Conservation (phyloP, 164 flowering plant genomes). For the Brasenia schreberi region DNA sequence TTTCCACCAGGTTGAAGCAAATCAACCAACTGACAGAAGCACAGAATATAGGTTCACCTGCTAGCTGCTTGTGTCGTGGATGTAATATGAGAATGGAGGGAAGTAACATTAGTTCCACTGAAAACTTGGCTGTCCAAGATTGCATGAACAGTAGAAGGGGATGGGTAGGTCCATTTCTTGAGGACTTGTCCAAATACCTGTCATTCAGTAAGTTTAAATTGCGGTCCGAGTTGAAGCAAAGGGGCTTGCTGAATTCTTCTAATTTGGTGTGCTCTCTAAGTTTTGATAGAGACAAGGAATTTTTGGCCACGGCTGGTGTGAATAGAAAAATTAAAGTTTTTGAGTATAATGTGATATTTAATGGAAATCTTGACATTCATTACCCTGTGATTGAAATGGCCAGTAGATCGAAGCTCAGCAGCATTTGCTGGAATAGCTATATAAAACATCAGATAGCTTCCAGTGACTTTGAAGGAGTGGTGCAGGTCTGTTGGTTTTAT, state of each 20-base stretch:
- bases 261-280: constrained; percentile 83
- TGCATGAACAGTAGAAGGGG: constrained; percentile 26
- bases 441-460: constrained; percentile 97
- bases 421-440: constrained; percentile 89
- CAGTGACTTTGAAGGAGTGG: constrained; percentile 93
- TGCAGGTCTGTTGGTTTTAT: constrained; percentile 52
- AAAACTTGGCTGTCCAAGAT: constrained; percentile 38
- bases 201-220: constrained; percentile 71
- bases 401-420: constrained; percentile 74
- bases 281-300: constrained; percentile 92
- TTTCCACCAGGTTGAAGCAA: constrained; percentile 51
- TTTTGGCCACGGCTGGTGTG: constrained; percentile 96
- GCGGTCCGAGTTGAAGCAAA: constrained; percentile 88
- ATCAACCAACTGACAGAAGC: constrained; percentile 21
- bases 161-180: constrained; percentile 88
- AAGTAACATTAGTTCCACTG: constrained; percentile 38
- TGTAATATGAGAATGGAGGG: constrained; percentile 53
- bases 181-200: constrained; percentile 82
- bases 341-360: constrained; percentile 63
- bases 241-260: constrained; percentile 82
- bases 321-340: constrained; percentile 92
- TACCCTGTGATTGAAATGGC: constrained; percentile 96
- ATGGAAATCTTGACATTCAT: constrained; percentile 75
- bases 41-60: constrained; percentile 22
- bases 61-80: constrained; percentile 44